Evolutionary conservation across 2,329 filamentous ascomycete genomes (phyloP).

Genomic region (Ceratocystis albifundus): DNA sequence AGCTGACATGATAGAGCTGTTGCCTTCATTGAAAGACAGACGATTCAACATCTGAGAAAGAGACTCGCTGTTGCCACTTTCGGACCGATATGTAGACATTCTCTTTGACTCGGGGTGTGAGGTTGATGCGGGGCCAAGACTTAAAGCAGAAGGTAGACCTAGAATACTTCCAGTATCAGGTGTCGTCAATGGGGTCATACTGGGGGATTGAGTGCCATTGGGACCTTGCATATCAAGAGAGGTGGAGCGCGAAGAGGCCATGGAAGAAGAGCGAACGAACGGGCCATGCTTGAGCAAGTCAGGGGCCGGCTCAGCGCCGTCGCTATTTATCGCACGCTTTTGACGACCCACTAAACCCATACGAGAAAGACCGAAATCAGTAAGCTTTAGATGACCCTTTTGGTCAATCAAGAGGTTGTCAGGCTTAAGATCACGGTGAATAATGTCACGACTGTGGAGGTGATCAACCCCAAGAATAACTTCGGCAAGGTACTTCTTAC

Average conservation of each 20-base stretch:
- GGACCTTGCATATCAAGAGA: slow-evolving; percentile 64
- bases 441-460: slow-evolving; percentile 84
- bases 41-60: slow-evolving; percentile 70
- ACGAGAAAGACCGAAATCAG: slow-evolving; percentile 90
- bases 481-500: slow-evolving; percentile 92
- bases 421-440: slow-evolving; percentile 92
- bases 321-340: slow-evolving; percentile 76
- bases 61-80: slow-evolving; percentile 82
- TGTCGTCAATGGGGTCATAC: slow-evolving; percentile 74
- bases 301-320: slow-evolving; percentile 68
- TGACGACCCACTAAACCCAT: slow-evolving; percentile 96
- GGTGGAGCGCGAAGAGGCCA: slow-evolving; percentile 81
- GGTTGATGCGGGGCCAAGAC: slow-evolving; percentile 44
- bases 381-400: slow-evolving; percentile 90
- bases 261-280: slow-evolving; percentile 73
- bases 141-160: slow-evolving; percentile 91
- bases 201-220: slow-evolving; percentile 56
- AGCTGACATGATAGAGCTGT: slow-evolving; percentile 32
- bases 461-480: slow-evolving; percentile 96
- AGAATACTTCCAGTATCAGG: slow-evolving; percentile 53
- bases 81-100: slow-evolving; percentile 68
- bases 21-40: slow-evolving; percentile 59
- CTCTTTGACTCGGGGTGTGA: slow-evolving; percentile 40
- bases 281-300: slow-evolving; percentile 88
- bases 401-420: slow-evolving; percentile 96